Conservation (phyloP, 306 rosid species). For the Prunus mume region DNA sequence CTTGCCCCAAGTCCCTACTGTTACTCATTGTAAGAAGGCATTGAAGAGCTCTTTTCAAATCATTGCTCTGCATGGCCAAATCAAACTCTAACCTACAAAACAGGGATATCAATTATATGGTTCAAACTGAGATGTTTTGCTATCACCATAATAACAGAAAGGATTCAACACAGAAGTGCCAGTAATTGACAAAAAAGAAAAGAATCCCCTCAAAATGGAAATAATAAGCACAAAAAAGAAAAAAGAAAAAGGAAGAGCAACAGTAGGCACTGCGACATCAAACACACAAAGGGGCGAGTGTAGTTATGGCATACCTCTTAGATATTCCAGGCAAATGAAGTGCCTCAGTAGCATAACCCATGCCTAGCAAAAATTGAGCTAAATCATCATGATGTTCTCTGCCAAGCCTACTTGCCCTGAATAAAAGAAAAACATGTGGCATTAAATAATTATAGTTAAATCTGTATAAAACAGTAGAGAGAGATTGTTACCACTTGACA, state of each 20-base stretch:
- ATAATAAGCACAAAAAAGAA: background rate
- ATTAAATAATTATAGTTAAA: constrained; percentile 10
- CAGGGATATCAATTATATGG: background rate
- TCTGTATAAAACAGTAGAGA: constrained; percentile 4
- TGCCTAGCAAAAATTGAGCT: constrained; percentile 96
- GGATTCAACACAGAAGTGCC: background rate
- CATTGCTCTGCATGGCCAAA: constrained; percentile 95
- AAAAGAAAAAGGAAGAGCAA: background rate
- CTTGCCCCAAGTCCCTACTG: constrained; percentile 87
- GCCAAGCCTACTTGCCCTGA: constrained; percentile 98
- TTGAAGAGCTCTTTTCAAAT: constrained; percentile 97
- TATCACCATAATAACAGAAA: constrained; percentile 7
- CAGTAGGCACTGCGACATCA: background rate
- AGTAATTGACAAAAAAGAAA: background rate
- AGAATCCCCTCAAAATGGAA: background rate
- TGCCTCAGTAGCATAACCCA: constrained; percentile 98
- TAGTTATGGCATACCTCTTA: constrained; percentile 55
- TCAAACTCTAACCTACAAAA: constrained; percentile 89
- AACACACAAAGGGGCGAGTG: background rate
- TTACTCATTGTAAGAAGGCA: constrained; percentile 99
- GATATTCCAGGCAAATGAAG: constrained; percentile 98
- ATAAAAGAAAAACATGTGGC: constrained; percentile 27
- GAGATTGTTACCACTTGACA: constrained; percentile 72
- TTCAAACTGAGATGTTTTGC: constrained; percentile 3
- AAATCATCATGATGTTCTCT: constrained; percentile 99